These are phyloP conservation scores for Fusarium sp. DNA, from an alignment of 2,329 filamentous ascomycete species.

Conservation along the genomic window DNA sequence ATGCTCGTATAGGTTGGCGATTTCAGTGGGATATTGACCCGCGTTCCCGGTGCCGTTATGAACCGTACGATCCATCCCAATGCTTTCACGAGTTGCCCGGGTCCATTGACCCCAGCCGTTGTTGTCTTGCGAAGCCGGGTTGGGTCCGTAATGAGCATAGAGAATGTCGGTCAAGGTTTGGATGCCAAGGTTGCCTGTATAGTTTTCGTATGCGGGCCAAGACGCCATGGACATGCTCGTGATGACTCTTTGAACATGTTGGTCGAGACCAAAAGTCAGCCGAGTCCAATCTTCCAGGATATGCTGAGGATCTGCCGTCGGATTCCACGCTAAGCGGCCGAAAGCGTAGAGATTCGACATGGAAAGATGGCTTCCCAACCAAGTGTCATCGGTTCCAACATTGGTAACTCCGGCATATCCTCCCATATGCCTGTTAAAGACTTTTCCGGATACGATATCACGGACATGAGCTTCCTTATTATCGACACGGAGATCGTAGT, in stretches of 20 bases:
- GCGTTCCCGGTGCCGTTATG: not conserved
- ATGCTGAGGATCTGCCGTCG: not conserved
- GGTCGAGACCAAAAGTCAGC: not conserved
- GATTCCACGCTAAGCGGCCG: not conserved
- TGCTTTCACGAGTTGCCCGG: not conserved
- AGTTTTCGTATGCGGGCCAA: not conserved
- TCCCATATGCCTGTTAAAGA: not conserved
- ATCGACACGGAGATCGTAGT: not conserved
- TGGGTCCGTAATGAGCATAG: not conserved
- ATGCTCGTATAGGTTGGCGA: not conserved
- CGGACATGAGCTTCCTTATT: not conserved
- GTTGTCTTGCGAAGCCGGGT: not conserved
- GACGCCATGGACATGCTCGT: not conserved
- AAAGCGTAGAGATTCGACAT: not conserved
- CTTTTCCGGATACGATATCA: not conserved
- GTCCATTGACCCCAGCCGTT: not conserved
- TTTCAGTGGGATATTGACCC: not conserved
- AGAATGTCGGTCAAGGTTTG: not conserved
- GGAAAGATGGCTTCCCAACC: not conserved
- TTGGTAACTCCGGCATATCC: not conserved
- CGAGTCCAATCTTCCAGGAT: not conserved
- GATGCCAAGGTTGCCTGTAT: not conserved
- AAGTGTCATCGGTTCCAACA: not conserved
- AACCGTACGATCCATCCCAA: not conserved
- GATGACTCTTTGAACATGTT: not conserved